Evolutionary conservation across 352 stramenopile genomes (phyloP), one percentile per base, ranked within the genome.

Genomic region (Pythium grandisporangium): DNA sequence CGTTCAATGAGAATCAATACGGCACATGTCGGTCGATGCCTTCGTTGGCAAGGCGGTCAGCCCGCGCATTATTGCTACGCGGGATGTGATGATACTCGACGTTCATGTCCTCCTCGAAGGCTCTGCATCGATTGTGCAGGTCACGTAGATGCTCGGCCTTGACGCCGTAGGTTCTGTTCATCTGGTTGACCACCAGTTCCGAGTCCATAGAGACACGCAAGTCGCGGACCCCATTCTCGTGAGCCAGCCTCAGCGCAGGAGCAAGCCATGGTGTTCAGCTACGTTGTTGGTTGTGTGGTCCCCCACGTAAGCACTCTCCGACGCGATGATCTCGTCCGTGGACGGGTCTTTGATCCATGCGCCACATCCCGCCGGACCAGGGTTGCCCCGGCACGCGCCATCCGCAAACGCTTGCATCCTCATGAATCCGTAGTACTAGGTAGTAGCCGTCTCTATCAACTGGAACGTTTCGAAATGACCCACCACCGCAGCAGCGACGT

Each of bases 121-220:
- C 53, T 16, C 50, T 62, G 34, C 66, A 78, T 14, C 70, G 38
- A 36, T 65, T 26, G 42, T 77, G 55, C 2, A 89, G 47, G 43
- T 14, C 33, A 3, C 58, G 61, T 16, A 89, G 54, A 36, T 82
- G 67, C 6, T 61, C 52, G 11, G 71, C 63, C 42, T 85, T 84
- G 41, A 89, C 76, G 48, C 68, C 70, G 48, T 86, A 89, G 22
- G 64, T 47, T 24, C 70, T 72, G 24, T 61, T 55, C 72, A 89
- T 89, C 45, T 89, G 76, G 27, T 71, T 67, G 30, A 86, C 53
- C n/a, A 89, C 56, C 34, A 89, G 64, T 56, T 86, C 66, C 60
- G 76, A 89, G 66, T 89, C 76, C 76, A 89, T 77, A 59, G 65
- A 64, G 17, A 89, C 55, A 38, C 67, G 49, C 17, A 89, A 48